phyloP scores from a whole-genome alignment of 768 basidiomycete genomes.

The Termitomyces bulborhizus region DNA sequence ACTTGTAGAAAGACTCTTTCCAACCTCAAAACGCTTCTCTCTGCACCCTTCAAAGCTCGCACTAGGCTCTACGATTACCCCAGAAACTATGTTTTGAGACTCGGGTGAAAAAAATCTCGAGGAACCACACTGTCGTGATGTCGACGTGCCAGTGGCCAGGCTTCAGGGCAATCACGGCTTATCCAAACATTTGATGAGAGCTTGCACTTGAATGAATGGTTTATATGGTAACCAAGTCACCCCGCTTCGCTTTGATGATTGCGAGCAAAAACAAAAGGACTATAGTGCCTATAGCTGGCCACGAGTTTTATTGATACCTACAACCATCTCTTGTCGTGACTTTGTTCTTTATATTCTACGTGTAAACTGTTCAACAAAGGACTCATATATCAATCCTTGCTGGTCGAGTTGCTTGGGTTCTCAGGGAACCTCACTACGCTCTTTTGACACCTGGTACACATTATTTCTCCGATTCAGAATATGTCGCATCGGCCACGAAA shows the following conservation, averaged over 20 bases:
- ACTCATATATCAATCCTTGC: not conserved
- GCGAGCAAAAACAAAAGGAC: conserved; percentile 3
- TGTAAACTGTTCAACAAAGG: not conserved
- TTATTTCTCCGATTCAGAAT: not conserved
- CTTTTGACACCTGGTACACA: not conserved
- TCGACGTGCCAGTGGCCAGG: not conserved
- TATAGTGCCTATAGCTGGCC: not conserved
- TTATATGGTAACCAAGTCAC: not conserved
- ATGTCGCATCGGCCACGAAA: conserved; percentile 6
- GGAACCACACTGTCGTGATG: not conserved
- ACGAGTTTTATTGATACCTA: not conserved
- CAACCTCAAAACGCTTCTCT: not conserved
- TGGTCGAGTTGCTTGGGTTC: not conserved
- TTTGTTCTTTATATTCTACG: not conserved
- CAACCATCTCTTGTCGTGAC: not conserved
- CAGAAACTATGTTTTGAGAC: not conserved
- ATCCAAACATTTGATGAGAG: not conserved
- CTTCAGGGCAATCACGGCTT: not conserved
- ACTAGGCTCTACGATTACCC: not conserved
- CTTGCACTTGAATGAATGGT: not conserved
- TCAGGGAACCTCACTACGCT: not conserved
- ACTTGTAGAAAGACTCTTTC: too few relatives aligned
- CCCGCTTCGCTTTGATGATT: not conserved
- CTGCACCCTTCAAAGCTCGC: not conserved
- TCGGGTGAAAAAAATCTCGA: not conserved